Percentiles rank a stretch among this genome's conserved stretches.
Evolutionary conservation across 768 basidiomycete genomes (phyloP).

Genomic region (Boletus tylopilopsis): DNA sequence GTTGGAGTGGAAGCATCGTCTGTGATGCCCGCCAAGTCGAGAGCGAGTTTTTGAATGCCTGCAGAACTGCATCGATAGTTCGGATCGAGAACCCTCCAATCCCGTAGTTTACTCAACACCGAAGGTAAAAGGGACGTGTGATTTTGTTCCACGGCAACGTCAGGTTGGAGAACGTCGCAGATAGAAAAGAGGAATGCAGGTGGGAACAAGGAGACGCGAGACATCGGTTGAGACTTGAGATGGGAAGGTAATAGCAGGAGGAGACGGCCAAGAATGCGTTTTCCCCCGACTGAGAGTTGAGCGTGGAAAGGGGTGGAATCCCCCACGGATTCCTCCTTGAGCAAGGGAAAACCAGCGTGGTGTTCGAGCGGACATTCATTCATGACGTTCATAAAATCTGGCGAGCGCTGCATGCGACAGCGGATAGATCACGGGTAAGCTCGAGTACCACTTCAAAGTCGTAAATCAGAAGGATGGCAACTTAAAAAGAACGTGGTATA

Average conservation of each 20-base stretch:
- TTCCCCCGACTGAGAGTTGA: constrained; percentile 8
- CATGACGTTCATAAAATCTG: constrained; percentile 22
- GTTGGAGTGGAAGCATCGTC: not conserved
- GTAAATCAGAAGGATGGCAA: constrained; percentile 1
- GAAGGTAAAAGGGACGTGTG: constrained; percentile 14
- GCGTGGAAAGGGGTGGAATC: not conserved
- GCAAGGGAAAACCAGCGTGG: not conserved
- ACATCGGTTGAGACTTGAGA: constrained; percentile 1
- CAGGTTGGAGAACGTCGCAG: constrained; percentile 13
- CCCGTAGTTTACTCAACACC: constrained; percentile 22
- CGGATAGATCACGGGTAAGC: not conserved
- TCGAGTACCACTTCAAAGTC: constrained; percentile 1
- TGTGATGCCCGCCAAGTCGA: constrained; percentile 16
- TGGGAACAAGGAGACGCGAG: constrained; percentile 1
- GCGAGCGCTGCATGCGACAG: constrained; percentile 8
- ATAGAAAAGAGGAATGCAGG: constrained; percentile 23
- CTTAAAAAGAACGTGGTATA: not conserved
- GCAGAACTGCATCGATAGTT: constrained; percentile 9
- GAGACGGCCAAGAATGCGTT: constrained; percentile 11
- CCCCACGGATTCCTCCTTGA: constrained; percentile 1
- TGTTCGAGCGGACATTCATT: constrained; percentile 7
- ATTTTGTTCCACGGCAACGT: not conserved
- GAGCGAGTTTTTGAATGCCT: constrained; percentile 16
- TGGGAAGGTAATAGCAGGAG: constrained; percentile 12
- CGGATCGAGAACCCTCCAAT: constrained; percentile 24